phyloP scores from a whole-genome alignment of 2,329 filamentous ascomycete genomes.

The Colletotrichum chlorophyti region DNA sequence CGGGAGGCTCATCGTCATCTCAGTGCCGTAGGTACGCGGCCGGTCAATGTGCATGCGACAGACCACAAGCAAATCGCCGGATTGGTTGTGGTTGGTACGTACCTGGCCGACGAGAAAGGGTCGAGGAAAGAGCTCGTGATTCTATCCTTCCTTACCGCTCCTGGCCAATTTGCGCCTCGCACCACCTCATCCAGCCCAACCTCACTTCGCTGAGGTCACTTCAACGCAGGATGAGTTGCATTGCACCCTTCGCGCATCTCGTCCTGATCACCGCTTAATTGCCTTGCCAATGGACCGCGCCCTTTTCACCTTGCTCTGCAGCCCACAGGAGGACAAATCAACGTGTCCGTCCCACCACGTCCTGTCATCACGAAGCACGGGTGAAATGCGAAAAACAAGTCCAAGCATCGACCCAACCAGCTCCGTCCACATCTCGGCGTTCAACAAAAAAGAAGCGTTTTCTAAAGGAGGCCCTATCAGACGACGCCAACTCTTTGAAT shows the following conservation, averaged over 20 bases:
- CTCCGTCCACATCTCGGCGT: constrained; percentile 11
- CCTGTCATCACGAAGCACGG: too few species aligned
- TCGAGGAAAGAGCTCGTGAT: too few species aligned
- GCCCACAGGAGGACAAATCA: too few species aligned
- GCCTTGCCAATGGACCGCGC: background rate
- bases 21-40: constrained; percentile 26
- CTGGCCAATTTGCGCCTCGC: background rate
- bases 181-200: background rate
- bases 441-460: constrained; percentile 28
- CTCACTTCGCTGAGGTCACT: background rate
- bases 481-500: constrained; percentile 1
- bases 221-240: background rate
- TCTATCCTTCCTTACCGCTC: too few species aligned
- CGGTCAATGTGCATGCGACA: constrained; percentile 18
- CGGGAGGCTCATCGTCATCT: constrained; percentile 21
- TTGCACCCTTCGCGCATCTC: background rate
- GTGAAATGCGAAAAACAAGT: too few species aligned
- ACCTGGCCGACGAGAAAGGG: too few species aligned
- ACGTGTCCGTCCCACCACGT: too few species aligned
- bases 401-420: too few species aligned
- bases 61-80: background rate
- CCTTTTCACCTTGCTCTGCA: constrained; percentile 11
- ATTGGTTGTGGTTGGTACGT: too few species aligned
- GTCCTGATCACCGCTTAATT: background rate
- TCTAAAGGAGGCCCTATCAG: constrained; percentile 5